Evolutionary conservation across 2,329 filamentous ascomycete species (phyloP), one percentile per base, ranked within the genome.

Genomic region (Aspergillus transmontanensis): DNA sequence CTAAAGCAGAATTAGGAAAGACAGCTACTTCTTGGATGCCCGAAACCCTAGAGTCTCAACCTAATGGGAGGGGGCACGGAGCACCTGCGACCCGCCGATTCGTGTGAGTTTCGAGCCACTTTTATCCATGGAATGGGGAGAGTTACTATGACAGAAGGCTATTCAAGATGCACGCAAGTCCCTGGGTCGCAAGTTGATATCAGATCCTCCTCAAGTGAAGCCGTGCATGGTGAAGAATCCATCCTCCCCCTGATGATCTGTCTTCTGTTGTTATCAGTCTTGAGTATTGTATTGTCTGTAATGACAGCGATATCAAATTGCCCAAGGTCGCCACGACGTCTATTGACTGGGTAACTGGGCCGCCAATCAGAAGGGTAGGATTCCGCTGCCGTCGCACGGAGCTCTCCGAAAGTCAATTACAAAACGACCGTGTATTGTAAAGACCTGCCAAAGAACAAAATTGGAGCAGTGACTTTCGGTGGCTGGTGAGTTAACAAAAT

Each of bases 341-440:
- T 48, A 64, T 66, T 64, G 56, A 51, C 55, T 50, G 64, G 61
- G 41, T 45, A 10, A 3, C 1, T 10, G 6, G 19, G 39, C 64
- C 62, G 59, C 64, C 64, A 65, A 66, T 65, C 57, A 65, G n/a
- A 36, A 30, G 4, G 3, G 28, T 19, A 30, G 48, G 34, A 63
- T 43, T 21, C 21, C 41, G 53, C 30, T 51, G 57, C 54, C 57
- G 50, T 58, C 63, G 60, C 60, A 62, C 63, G 63, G 63, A 57
- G 57, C 60, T 62, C 63, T 45, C 57, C 57, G 61, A 62, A 63
- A 65, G 48, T 56, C 61, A 60, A 60, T 63, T 63, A 54, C 63
- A 43, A 54, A 53, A 51, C 39, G 26, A 55, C 36, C 60, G 34
- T n/a, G 60, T 63, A 59, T 60, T 65, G 63, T 61, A 60, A 60